Percentiles rank a stretch among this genome's conserved stretches.
phyloP scores from a whole-genome alignment of 2,329 filamentous ascomycete genomes.

The Calonectria hawksworthii region DNA sequence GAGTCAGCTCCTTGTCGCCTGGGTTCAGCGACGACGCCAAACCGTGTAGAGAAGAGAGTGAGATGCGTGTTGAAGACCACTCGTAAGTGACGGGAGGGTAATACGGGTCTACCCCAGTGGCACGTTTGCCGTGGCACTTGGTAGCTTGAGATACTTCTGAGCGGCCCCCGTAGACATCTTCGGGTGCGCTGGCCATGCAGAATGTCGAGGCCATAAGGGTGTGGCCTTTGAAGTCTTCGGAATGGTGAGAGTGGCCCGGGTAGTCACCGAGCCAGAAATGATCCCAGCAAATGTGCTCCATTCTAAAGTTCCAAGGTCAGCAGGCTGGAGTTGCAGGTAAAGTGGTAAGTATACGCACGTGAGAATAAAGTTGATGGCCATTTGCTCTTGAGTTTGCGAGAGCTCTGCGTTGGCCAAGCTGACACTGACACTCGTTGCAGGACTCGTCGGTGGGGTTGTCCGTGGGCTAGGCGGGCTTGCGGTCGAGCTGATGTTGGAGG shows the following conservation, averaged over 20 bases:
- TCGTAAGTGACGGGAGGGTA: conserved; percentile 45
- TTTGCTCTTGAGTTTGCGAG: conserved; percentile 57
- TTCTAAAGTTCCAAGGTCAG: conserved; percentile 49
- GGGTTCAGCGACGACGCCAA: conserved; percentile 62
- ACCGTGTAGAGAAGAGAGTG: conserved; percentile 59
- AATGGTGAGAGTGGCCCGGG: conserved; percentile 49
- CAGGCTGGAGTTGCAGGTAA: background rate
- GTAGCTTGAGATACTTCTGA: conserved; percentile 36
- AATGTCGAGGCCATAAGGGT: conserved; percentile 60
- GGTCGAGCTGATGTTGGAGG: background rate
- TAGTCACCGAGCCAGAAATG: conserved; percentile 61
- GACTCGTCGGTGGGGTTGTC: conserved; percentile 32
- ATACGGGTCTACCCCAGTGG: conserved; percentile 30
- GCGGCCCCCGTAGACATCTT: conserved; percentile 49
- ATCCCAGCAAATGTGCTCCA: conserved; percentile 67
- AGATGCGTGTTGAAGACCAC: conserved; percentile 58
- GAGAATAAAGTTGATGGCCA: conserved; percentile 67
- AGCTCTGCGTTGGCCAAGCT: conserved; percentile 42
- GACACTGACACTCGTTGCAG: conserved; percentile 30
- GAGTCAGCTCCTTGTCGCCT: conserved; percentile 59
- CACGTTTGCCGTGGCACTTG: conserved; percentile 31
- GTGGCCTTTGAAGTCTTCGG: conserved; percentile 55
- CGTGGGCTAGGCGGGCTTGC: background rate
- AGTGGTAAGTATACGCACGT: conserved; percentile 55
- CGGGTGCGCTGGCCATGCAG: conserved; percentile 57